These are phyloP conservation scores for Aspergillus sp. DNA, from an alignment of 2,329 filamentous ascomycete species.

Conservation along the genomic window DNA sequence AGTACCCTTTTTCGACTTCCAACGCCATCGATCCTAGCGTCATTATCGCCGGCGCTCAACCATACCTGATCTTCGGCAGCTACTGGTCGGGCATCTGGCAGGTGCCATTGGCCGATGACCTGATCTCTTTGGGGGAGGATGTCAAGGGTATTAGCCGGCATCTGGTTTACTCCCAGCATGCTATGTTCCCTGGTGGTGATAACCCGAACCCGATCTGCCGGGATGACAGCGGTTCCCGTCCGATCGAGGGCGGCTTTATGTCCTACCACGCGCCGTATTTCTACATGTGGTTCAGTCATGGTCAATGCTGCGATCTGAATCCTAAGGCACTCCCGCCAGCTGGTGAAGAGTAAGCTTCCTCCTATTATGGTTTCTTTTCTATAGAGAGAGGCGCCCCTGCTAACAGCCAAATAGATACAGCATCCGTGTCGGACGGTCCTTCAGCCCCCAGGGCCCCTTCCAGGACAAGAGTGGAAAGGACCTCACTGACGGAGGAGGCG, in stretches of 20 bases:
- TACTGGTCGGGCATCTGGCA: slow-evolving; percentile 63
- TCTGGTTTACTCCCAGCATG: slow-evolving; percentile 21
- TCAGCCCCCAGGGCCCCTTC: slow-evolving; percentile 46
- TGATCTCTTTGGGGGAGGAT: slow-evolving; percentile 15
- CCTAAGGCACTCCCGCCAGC: slow-evolving; percentile 35
- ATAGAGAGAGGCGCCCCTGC: not conserved
- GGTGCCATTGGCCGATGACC: slow-evolving; percentile 38
- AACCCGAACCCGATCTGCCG: slow-evolving; percentile 20
- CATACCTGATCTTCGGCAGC: slow-evolving; percentile 55
- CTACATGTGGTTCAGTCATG: slow-evolving; percentile 31
- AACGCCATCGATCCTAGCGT: slow-evolving; percentile 56
- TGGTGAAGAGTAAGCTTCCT: slow-evolving; percentile 41
- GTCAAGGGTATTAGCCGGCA: slow-evolving; percentile 17
- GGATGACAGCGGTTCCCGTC: slow-evolving; percentile 22
- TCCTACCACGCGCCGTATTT: slow-evolving; percentile 23
- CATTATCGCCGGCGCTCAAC: slow-evolving; percentile 25
- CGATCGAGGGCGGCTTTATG: slow-evolving; percentile 26
- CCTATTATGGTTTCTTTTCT: not conserved
- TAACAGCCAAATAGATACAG: slow-evolving; percentile 42
- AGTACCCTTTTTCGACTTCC: slow-evolving; percentile 36
- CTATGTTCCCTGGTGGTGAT: slow-evolving; percentile 10
- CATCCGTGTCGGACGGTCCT: slow-evolving; percentile 56
- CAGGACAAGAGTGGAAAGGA: slow-evolving; percentile 46
- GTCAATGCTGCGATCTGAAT: slow-evolving; percentile 24
- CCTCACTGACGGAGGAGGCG: slow-evolving; percentile 52